Evolutionary conservation across 148 eudicot species (phyloP), one percentile per base, ranked within the genome.

Genomic region (Bassia scoparia): DNA sequence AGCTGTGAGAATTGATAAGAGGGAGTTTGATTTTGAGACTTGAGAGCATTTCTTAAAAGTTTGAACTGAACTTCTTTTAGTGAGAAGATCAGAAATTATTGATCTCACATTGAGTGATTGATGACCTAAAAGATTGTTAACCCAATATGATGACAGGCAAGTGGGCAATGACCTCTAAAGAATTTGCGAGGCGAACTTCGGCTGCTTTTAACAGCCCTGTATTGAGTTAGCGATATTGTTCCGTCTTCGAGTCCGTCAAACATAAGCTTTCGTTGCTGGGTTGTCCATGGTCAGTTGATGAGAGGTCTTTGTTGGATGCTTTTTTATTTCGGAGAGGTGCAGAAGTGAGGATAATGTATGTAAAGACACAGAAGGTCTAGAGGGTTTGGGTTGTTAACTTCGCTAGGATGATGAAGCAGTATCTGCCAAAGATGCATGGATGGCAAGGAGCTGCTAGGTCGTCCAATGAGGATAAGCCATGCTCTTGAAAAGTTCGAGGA

Each of bases 371-470:
- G 97, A 38, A 81, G 94, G 69, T 87, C 97, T 68, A 91, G 97
- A 86, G 97, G 97, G 74, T 91, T 91, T 78, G 94, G 97, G 59
- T 91, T 85, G 94, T 91, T 27, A 29, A 85, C 75, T 91, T 87
- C 74, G 74, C 83, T 5, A 86, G 71, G 94, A 77, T 70, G 89
- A 85, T 49, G 88, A 86, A 15, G 97, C 97, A 52, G 70, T 55
- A 64, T 75, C 76, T 61, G 94, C 97, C 27, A 91, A 85, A 79
- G 95, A 86, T 75, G 87, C 90, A 91, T 91, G 97, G 97, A 91
- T 81, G 94, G 97, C n/a, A 89, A 87, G 89, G 90, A 81, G 74
- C 69, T 87, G 31, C 73, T 89, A 46, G 97, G 94, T n/a, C 90
- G 94, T 43, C 97, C 94, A 55, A 69, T 91, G 84, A 83, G 92